Conservation (phyloP, 257 asterid genomes). For the Primulina eburnea region DNA sequence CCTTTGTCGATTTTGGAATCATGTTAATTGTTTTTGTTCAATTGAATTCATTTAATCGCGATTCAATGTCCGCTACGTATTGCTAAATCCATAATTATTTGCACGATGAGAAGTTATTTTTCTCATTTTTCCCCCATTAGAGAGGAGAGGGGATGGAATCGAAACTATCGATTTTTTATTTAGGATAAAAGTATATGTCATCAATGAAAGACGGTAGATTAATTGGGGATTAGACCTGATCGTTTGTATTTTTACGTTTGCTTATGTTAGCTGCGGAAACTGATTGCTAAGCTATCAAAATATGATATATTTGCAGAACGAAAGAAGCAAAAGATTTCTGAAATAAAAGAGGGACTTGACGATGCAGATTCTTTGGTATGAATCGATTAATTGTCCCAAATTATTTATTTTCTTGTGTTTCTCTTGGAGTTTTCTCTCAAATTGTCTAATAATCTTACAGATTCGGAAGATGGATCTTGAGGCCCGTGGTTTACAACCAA, state of each 20-base stretch:
- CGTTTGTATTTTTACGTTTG: background rate
- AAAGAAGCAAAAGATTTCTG: slow-evolving; percentile 69
- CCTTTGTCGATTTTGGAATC: slow-evolving; percentile 20
- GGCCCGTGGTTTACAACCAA: slow-evolving; percentile 80
- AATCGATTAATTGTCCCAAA: background rate
- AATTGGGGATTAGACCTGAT: background rate
- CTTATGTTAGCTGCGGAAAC: background rate
- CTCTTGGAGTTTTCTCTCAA: slow-evolving; percentile 9
- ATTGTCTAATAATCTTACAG: slow-evolving; percentile 37
- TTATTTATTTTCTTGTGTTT: slow-evolving; percentile 25
- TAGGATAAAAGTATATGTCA: background rate
- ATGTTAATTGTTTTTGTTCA: background rate
- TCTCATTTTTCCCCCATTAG: too few species aligned
- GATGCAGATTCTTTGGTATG: slow-evolving; percentile 76
- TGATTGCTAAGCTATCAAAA: background rate
- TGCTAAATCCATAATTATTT: background rate
- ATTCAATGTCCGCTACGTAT: background rate
- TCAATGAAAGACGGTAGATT: too few species aligned
- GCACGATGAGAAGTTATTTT: too few species aligned
- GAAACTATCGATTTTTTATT: background rate
- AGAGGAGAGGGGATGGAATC: background rate
- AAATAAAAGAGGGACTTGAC: slow-evolving; percentile 59
- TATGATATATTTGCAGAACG: slow-evolving; percentile 46
- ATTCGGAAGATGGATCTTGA: slow-evolving; percentile 82
- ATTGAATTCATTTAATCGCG: background rate